Evolutionary conservation across 2,329 filamentous ascomycete genomes (phyloP), one percentile per base, ranked within the genome.

Genomic region (Catunica adiposa): DNA sequence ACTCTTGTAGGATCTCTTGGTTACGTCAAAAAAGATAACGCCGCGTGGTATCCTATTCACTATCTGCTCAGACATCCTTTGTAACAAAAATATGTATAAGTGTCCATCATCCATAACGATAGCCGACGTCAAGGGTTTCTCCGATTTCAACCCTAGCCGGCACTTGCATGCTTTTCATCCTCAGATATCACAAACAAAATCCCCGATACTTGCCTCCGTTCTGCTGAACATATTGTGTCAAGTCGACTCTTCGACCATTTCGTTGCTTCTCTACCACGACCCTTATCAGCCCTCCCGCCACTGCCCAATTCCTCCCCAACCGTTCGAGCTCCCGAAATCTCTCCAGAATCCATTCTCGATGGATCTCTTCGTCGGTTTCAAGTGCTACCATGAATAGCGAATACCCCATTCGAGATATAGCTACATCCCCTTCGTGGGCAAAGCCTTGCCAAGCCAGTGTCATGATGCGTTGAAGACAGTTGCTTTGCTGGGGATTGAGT

Each of bases 141-240:
- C 11, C 7, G 26, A 48, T 9, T 20, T 22, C 22, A 48, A 48
- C 40, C 4, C 40, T n/a, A 44, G 14, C 4, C 8, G 40, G 15
- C 40, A 1, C 11, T 22, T n/a, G 1, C 2, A n/a, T 44, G 8
- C n/a, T 6, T 44, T n/a, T 44, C 9, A 20, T n/a, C n/a, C 40
- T 44, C 11, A 11, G 29, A 5, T 5, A 34, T 51, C 17, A 52
- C 31, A 52, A 52, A 52, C 50, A 52, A 52, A 52, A 52, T 17
- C 31, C 50, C 23, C 23, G 22, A 52, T 29, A 52, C 31, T 52
- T 26, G 8, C 20, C 29, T 34, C 29, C 17, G 15, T 52, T 37
- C 14, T 26, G 25, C 29, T 23, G 20, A 22, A 52, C 29, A 52
- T 29, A 52, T n/a, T 14, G 8, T 38, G 8, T 38, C 17, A 52